Evolutionary conservation across 495 filamentous ascomycete species (phyloP), one percentile per base, ranked within the genome.

Genomic region (Aspergillus egyptiacus): DNA sequence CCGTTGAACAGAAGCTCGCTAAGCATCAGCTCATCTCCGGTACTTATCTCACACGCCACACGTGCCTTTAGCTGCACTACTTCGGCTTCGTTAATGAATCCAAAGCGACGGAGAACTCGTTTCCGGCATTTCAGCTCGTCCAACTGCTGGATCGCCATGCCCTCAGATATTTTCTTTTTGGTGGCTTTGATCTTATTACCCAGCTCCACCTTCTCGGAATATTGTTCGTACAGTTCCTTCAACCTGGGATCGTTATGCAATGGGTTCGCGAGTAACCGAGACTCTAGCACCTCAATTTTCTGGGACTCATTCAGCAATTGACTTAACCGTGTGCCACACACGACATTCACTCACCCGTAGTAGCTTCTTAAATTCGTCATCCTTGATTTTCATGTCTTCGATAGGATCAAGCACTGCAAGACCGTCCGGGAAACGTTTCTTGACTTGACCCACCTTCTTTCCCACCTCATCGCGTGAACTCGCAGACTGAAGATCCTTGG

Each of bases 201-300:
- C 8, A 90, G 56, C n/a, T 80, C 77, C 14, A 93, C 76, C 71
- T 98, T 98, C 51, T 73, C 71, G 10, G 80, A 76, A 58, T 96
- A 96, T 62, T 86, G 82, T 24, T 89, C 78, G 71, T 89, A 98
- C 10, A 97, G 72, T 31, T 84, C 82, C 2, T 82, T 75, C 25
- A 98, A 71, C 10, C 89, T 76, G 2, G 89, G 85, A 5, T 91
- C 95, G 53, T 89, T 86, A 66, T 96, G 89, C 22, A 98, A 75
- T 11, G 91, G 89, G 57, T 95, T 96, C 10, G 83, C 69, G 5
- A 96, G 66, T n/a, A 98, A 71, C 22, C 84, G 80, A n/a, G 90
- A 88, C 64, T 98, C 94, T 6, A 97, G 78, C 20, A 96, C 86
- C 62, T 98, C 94, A 49, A 97, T 96, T 81, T 96, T 97, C 77